Conservation (phyloP, 2,329 filamentous ascomycete species). For the Fusarium sp. region DNA sequence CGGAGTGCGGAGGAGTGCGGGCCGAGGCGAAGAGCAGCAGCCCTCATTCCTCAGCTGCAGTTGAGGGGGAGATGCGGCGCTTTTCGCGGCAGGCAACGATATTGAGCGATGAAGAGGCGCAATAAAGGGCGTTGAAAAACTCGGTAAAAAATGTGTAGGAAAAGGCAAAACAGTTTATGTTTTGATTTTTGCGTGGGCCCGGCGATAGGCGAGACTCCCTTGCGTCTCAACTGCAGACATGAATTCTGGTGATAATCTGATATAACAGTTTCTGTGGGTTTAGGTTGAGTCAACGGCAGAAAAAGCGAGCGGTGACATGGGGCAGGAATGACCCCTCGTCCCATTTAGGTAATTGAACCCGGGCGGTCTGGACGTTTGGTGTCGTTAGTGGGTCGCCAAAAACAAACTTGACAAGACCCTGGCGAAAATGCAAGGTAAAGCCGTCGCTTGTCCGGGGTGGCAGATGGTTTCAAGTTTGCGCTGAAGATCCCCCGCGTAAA, state of each 20-base stretch:
- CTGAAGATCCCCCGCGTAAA: constrained; percentile 17
- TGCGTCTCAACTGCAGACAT: constrained; percentile 12
- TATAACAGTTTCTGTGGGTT: constrained; percentile 42
- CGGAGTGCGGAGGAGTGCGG: constrained; percentile 41
- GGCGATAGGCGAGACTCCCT: constrained; percentile 18
- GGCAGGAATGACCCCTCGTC: constrained; percentile 48
- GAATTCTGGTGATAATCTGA: constrained; percentile 32
- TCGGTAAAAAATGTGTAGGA: constrained; percentile 3
- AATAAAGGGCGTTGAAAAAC: constrained; percentile 7
- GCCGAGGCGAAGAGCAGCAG: constrained; percentile 47
- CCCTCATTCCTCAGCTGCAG: constrained; percentile 46
- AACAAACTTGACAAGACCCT: constrained; percentile 6
- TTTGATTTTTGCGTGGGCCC: constrained; percentile 6
- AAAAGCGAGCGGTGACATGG: constrained; percentile 48
- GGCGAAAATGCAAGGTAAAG: constrained; percentile 14
- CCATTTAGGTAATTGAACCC: constrained; percentile 19
- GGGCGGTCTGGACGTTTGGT: constrained; percentile 24
- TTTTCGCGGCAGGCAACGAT: constrained; percentile 28
- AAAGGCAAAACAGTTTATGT: constrained; percentile 1
- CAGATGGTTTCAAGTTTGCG: constrained; percentile 21
- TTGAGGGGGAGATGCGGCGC: constrained; percentile 17
- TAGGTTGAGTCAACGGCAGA: constrained; percentile 35
- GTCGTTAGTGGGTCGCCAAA: background rate
- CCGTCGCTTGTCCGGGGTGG: constrained; percentile 26
- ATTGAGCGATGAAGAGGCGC: background rate